A percentile compares a stretch with the other conserved stretches of the same genome.
Evolutionary conservation across 352 stramenopile genomes (phyloP).

Genomic region (Peronosclerospora sorghi): DNA sequence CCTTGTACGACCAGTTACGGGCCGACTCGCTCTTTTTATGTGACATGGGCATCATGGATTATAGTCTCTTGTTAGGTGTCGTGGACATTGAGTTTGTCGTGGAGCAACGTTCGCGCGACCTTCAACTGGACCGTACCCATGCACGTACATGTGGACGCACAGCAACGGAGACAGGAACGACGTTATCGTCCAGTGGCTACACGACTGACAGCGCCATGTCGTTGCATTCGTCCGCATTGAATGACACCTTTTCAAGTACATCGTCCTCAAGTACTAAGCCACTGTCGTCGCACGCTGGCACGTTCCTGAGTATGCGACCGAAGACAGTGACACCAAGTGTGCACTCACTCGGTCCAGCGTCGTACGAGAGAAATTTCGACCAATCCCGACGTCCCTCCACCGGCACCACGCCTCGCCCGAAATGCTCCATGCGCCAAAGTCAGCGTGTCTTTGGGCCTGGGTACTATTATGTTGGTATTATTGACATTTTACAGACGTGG

Average conservation of each 20-base stretch:
- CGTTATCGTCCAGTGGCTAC: conserved; percentile 5
- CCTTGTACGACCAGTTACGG: conserved; percentile 53
- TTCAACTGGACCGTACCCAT: not conserved
- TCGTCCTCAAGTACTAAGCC: too few relatives aligned
- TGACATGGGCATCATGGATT: conserved; percentile 84
- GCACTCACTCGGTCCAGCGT: conserved; percentile 22
- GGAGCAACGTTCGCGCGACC: conserved; percentile 32
- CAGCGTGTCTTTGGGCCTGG: conserved; percentile 71
- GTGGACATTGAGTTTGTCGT: conserved; percentile 77
- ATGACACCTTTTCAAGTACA: conserved; percentile 7
- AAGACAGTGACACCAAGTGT: conserved; percentile 17
- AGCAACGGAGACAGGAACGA: conserved; percentile 2
- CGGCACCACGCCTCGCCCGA: conserved; percentile 14
- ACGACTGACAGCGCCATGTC: conserved; percentile 40
- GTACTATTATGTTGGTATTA: conserved; percentile 86
- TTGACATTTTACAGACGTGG: conserved; percentile 87
- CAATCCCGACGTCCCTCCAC: conserved; percentile 13
- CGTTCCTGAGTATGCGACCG: conserved; percentile 1
- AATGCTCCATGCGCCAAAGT: conserved; percentile 55
- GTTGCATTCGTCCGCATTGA: conserved; percentile 15
- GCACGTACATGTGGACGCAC: too few relatives aligned
- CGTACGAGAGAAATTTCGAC: conserved; percentile 9
- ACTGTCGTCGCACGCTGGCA: too few relatives aligned
- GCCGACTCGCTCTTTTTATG: conserved; percentile 73
- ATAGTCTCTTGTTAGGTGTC: conserved; percentile 81